phyloP scores from a whole-genome alignment of 768 basidiomycete genomes.

The Suillus placidus region DNA sequence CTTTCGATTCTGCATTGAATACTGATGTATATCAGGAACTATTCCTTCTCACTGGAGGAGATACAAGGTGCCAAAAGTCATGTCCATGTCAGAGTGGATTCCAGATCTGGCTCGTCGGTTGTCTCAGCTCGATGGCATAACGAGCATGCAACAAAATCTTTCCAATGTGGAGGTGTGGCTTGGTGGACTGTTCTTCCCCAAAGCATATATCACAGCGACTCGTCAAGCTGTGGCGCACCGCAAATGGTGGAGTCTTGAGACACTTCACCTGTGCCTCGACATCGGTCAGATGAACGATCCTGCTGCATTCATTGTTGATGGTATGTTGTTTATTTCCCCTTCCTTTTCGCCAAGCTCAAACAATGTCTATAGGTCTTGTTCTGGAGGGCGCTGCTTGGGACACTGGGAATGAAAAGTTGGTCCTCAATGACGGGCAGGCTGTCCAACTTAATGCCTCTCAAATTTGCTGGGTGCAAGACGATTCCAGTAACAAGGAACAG shows the following conservation, averaged over 20 bases:
- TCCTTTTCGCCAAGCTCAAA: constrained; percentile 9
- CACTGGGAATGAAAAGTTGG: constrained; percentile 54
- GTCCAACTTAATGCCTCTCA: constrained; percentile 80
- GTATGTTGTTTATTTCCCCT: constrained; percentile 30
- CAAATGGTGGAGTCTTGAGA: constrained; percentile 92
- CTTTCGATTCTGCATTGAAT: neutral
- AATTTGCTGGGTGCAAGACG: constrained; percentile 79
- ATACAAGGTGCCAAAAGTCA: constrained; percentile 84
- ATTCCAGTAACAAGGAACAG: constrained; percentile 28
- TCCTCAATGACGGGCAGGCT: constrained; percentile 85
- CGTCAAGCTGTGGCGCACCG: constrained; percentile 94
- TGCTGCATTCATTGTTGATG: constrained; percentile 84
- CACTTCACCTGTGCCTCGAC: constrained; percentile 76
- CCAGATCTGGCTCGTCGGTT: constrained; percentile 79
- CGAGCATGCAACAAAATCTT: constrained; percentile 53
- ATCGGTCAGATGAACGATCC: constrained; percentile 80
- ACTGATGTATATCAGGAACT: constrained; percentile 56
- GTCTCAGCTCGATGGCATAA: constrained; percentile 77
- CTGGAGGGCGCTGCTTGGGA: constrained; percentile 87
- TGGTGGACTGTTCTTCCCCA: constrained; percentile 94
- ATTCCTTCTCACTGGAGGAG: constrained; percentile 87
- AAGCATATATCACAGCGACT: constrained; percentile 94
- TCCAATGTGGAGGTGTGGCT: constrained; percentile 85
- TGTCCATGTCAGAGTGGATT: constrained; percentile 87
- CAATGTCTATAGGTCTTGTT: constrained; percentile 61